Conservation (phyloP, 1,284 basidiomycete species). For the Volvariella surrecta region DNA sequence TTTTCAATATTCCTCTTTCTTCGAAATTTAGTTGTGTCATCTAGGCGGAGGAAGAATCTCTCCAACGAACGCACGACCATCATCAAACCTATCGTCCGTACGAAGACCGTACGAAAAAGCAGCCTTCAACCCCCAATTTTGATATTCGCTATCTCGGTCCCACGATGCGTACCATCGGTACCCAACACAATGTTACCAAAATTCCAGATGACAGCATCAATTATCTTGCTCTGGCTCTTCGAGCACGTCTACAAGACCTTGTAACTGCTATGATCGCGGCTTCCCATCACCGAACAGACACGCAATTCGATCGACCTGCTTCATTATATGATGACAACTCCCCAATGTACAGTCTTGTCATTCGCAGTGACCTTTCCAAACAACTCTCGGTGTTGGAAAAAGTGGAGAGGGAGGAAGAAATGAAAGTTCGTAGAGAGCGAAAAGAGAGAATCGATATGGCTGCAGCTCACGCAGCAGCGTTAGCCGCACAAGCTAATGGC, state of each 20-base stretch:
- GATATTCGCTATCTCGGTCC: slow-evolving; percentile 51
- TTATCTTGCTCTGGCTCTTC: slow-evolving; percentile 73
- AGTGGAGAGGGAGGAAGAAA: slow-evolving; percentile 76
- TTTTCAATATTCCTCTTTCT: background rate
- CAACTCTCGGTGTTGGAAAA: slow-evolving; percentile 67
- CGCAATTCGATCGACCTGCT: slow-evolving; percentile 62
- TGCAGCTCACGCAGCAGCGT: slow-evolving; percentile 51
- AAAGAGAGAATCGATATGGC: slow-evolving; percentile 66
- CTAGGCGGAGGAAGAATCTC: slow-evolving; percentile 73
- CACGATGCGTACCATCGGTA: slow-evolving; percentile 55
- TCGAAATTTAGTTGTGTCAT: background rate
- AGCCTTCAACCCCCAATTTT: slow-evolving; percentile 55
- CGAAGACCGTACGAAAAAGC: slow-evolving; percentile 69
- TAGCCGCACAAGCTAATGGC: slow-evolving; percentile 50
- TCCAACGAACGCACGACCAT: slow-evolving; percentile 57
- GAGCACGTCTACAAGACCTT: slow-evolving; percentile 66
- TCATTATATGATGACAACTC: slow-evolving; percentile 52
- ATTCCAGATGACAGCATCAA: slow-evolving; percentile 67
- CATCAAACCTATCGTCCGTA: slow-evolving; percentile 50
- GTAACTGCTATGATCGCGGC: slow-evolving; percentile 65
- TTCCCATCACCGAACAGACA: slow-evolving; percentile 60
- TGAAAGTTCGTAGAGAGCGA: slow-evolving; percentile 59
- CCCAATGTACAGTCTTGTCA: slow-evolving; percentile 74
- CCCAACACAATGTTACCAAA: slow-evolving; percentile 53
- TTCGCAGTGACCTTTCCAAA: slow-evolving; percentile 68